Evolutionary conservation across 2,329 filamentous ascomycete species (phyloP), one percentile per base, ranked within the genome.

Genomic region (Ilyonectria robusta): DNA sequence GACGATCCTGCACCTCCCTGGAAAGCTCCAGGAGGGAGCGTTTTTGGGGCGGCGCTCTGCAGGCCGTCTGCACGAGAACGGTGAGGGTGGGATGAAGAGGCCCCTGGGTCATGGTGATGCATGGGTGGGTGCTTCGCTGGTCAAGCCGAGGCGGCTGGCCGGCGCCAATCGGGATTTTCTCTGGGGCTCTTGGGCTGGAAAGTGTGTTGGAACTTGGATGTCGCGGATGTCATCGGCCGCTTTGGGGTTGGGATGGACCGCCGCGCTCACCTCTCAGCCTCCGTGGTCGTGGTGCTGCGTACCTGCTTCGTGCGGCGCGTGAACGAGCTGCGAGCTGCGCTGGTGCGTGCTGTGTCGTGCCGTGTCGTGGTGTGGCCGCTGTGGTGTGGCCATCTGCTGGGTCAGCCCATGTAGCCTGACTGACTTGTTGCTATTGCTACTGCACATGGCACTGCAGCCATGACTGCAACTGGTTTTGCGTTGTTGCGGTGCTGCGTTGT

Each of bases 101-200:
- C 51, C 56, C 44, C 33, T 50, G 21, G 60, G 23, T 26, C 37
- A 46, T 55, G 21, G 50, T 35, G 31, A 62, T 65, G 57, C 44
- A 48, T 60, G 61, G 40, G 57, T 60, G 56, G 56, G 62, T 60
- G 57, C 62, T 53, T 59, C 42, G 57, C 35, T 65, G 62, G 62
- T 44, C 66, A 33, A 59, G 54, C 58, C 66, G 60, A 59, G 66
- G 51, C 64, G 51, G 42, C 58, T 26, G 50, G 47, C 31, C 62
- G 61, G 55, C 65, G 59, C 72, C 71, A 73, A 73, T 74, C 69
- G 69, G 72, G 58, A 40, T 62, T 70, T 74, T 70, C 60, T 62
- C 63, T 50, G 44, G 47, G 40, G 26, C 51, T 37, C 47, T 62
- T 66, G 47, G 46, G 47, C 42, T 53, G 59, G 42, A 56, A 46